Conservation (phyloP, 768 basidiomycete species). For the Rhodotorula toruloides region DNA sequence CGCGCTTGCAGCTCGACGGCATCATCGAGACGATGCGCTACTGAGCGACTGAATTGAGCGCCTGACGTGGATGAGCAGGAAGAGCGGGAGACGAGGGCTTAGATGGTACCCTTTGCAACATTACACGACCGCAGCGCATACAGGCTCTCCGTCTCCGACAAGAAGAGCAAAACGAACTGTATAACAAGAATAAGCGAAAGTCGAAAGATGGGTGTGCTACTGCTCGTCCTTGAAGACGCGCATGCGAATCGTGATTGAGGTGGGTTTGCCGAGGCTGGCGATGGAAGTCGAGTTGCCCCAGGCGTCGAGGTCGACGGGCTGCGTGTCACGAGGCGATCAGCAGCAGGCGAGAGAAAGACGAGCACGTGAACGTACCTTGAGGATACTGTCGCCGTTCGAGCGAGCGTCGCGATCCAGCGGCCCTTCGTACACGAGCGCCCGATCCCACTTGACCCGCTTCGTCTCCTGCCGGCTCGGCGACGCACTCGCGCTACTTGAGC, state of each 20-base stretch:
- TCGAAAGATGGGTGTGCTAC: background rate
- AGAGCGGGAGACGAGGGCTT: background rate
- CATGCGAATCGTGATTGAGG: conserved; percentile 11
- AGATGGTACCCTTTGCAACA: background rate
- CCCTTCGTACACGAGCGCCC: conserved; percentile 34
- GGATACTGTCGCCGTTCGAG: conserved; percentile 4
- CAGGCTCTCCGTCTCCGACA: too few species aligned
- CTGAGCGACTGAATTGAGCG: background rate
- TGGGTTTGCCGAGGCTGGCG: conserved; percentile 11
- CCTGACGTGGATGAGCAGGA: background rate
- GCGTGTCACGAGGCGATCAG: background rate
- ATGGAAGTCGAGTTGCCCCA: conserved; percentile 26
- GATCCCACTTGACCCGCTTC: conserved; percentile 27
- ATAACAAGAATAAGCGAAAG: background rate
- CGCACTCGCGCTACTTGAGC: background rate
- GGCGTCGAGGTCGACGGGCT: conserved; percentile 9
- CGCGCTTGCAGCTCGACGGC: conserved; percentile 18
- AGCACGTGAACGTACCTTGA: conserved; percentile 19
- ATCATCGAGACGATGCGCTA: conserved; percentile 36
- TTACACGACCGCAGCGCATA: background rate
- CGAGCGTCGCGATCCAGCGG: background rate
- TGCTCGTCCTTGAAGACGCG: conserved; percentile 28
- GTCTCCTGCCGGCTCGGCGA: background rate
- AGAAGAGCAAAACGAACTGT: background rate
- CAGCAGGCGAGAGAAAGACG: too few species aligned